phyloP scores from a whole-genome alignment of 2,329 filamentous ascomycete species.

The Neurospora sp. region DNA sequence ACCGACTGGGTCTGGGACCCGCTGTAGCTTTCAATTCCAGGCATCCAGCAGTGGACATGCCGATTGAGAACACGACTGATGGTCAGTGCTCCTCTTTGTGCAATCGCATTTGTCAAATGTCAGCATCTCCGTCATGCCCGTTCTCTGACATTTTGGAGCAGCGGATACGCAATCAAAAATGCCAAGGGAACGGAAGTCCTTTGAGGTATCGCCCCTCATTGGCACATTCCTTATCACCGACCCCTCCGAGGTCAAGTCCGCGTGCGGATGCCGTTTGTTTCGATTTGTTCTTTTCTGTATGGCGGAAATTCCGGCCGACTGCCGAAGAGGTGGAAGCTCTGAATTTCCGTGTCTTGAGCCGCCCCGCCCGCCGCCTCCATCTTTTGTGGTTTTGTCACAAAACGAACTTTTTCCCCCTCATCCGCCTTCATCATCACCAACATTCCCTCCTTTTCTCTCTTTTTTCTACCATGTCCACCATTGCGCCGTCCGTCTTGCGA shows the following conservation, averaged over 20 bases:
- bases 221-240: constrained; percentile 5
- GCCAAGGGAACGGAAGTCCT: no score
- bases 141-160: not conserved
- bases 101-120: not conserved
- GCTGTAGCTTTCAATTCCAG: not conserved
- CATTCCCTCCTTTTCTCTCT: not conserved
- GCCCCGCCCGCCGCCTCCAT: not conserved
- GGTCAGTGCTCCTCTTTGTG: not conserved
- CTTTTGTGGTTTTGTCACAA: not conserved
- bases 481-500: constrained; percentile 60
- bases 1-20: not conserved
- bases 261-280: not conserved
- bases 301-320: constrained; percentile 1
- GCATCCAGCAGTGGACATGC: not conserved
- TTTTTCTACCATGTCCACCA: constrained; percentile 46
- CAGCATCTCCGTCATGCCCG: not conserved
- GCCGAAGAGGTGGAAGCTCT: constrained; percentile 12
- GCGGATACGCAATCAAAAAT: not conserved
- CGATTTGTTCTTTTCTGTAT: constrained; percentile 3
- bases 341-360: constrained; percentile 4
- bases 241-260: constrained; percentile 4
- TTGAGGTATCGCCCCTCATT: not conserved
- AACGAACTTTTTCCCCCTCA: constrained; percentile 4
- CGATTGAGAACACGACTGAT: not conserved
- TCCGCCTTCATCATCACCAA: constrained; percentile 1